phyloP scores from a whole-genome alignment of 1,284 basidiomycete genomes.

The Sporisorium reilianum region DNA sequence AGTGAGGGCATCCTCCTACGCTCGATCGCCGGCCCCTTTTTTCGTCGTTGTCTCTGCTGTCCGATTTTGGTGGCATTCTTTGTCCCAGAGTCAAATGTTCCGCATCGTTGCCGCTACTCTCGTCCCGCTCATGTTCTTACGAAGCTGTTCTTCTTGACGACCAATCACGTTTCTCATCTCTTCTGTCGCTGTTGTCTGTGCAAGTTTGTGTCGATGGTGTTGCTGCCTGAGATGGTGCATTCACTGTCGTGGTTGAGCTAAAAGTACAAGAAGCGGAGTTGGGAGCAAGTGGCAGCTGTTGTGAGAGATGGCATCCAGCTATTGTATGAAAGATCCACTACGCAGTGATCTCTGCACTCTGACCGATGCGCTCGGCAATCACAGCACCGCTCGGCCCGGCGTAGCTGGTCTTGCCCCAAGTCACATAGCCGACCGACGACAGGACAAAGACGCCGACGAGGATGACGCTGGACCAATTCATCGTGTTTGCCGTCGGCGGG shows the following conservation, averaged over 20 bases:
- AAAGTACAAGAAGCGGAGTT: neutral
- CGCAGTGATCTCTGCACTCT: neutral
- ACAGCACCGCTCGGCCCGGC: slow-evolving; percentile 30
- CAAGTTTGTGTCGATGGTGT: no score
- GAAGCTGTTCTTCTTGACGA: neutral
- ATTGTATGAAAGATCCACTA: neutral
- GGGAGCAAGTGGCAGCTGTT: neutral
- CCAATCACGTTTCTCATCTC: neutral
- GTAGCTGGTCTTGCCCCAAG: slow-evolving; percentile 34
- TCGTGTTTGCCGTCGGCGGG: slow-evolving; percentile 20
- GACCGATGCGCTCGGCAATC: slow-evolving; percentile 25
- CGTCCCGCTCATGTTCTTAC: neutral
- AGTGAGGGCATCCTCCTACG: neutral
- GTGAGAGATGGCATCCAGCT: neutral
- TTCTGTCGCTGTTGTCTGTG: neutral
- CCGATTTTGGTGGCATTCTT: no score
- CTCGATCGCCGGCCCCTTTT: neutral
- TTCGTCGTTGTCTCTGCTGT: neutral
- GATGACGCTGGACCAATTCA: slow-evolving; percentile 46
- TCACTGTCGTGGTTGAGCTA: neutral
- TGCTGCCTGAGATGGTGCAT: neutral
- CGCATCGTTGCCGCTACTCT: neutral
- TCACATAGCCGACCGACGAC: slow-evolving; percentile 28
- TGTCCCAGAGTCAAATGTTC: no score
- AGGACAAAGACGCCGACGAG: slow-evolving; percentile 24